These are phyloP conservation scores for Rhododendron griersonianum DNA, from an alignment of 148 eudicot genomes.

Conservation along the genomic window DNA sequence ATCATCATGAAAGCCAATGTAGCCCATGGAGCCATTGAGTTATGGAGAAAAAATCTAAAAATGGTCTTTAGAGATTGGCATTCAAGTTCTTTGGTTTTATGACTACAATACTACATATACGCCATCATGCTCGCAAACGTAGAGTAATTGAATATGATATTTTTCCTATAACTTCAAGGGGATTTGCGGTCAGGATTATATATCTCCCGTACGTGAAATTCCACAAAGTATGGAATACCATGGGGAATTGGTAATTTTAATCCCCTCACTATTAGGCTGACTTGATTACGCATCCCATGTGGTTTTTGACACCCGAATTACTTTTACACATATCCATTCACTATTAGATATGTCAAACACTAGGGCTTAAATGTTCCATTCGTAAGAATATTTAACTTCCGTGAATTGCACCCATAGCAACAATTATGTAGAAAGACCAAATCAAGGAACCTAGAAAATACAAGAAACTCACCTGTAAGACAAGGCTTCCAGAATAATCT, in stretches of 20 bases:
- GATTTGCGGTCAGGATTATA: not conserved
- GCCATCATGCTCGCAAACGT: not conserved
- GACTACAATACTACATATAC: not conserved
- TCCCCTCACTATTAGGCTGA: not conserved
- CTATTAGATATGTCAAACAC: not conserved
- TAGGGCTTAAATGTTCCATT: not conserved
- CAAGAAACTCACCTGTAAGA: slow-evolving; percentile 68
- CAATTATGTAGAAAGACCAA: not conserved
- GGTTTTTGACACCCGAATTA: not conserved
- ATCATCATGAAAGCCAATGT: not conserved
- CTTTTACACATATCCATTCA: not conserved
- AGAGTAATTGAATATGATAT: not conserved
- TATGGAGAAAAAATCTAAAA: not conserved
- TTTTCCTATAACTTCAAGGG: not conserved
- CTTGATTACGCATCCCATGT: too few relatives aligned
- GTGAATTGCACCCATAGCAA: not conserved
- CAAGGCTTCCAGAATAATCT: slow-evolving; percentile 98
- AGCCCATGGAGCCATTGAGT: not conserved
- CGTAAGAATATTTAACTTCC: not conserved
- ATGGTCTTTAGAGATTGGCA: not conserved
- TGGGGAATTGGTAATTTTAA: not conserved
- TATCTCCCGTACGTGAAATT: not conserved
- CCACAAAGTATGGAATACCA: not conserved
- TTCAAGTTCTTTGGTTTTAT: not conserved
- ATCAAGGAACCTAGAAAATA: not conserved